Conservation (phyloP, 495 filamentous ascomycete genomes). For the Podospora pseudocomata region DNA sequence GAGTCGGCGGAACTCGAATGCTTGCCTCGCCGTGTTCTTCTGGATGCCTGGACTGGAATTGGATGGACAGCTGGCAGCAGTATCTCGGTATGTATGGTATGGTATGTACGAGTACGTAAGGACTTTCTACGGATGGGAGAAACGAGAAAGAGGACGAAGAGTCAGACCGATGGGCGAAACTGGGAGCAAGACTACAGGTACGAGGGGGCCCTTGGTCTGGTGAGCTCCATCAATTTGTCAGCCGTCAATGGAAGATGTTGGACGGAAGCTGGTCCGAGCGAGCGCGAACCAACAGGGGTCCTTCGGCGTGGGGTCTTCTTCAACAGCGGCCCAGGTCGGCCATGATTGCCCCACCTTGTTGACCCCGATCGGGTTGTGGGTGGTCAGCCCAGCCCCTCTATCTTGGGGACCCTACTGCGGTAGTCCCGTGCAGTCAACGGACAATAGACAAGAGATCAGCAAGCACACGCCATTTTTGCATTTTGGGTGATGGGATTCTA, state of each 20-base stretch:
- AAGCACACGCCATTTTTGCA: neutral
- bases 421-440: neutral
- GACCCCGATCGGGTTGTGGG: neutral
- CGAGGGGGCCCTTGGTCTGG: slow-evolving; percentile 8
- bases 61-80: neutral
- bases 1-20: neutral
- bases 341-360: neutral
- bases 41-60: slow-evolving; percentile 13
- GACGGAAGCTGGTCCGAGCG: slow-evolving; percentile 2
- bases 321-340: neutral
- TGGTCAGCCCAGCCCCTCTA: neutral
- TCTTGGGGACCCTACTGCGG: neutral
- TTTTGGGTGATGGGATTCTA: neutral
- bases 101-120: neutral
- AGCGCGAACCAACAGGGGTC: neutral
- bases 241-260: slow-evolving; percentile 9
- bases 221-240: slow-evolving; percentile 19
- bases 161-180: slow-evolving; percentile 14
- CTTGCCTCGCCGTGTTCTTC: neutral
- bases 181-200: neutral
- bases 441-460: neutral
- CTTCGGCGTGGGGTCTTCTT: neutral
- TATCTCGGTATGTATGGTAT: neutral
- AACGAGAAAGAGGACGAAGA: neutral
- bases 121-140: neutral